Percentiles rank a stretch among this genome's conserved stretches.
These are phyloP conservation scores for Smittium mucronatum DNA, from an alignment of 371 early-diverging fungal species.

Conservation along the genomic window DNA sequence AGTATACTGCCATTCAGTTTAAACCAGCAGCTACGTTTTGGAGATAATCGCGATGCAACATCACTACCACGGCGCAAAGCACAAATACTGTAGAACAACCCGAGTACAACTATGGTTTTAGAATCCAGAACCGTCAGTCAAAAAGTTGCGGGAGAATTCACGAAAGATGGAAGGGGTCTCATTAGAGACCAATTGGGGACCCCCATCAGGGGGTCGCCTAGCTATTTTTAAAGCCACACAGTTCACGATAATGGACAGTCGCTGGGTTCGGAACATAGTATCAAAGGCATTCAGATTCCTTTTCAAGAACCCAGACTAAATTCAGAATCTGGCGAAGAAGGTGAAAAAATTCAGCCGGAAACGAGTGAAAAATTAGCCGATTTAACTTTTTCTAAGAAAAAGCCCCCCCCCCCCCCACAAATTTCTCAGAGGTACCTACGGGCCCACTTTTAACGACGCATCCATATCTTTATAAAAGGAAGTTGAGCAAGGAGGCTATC, in stretches of 20 bases:
- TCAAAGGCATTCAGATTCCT: neutral
- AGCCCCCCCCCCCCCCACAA: too few relatives aligned
- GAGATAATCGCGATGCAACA: neutral
- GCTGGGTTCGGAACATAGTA: constrained; percentile 1
- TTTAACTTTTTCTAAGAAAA: too few relatives aligned
- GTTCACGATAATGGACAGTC: neutral
- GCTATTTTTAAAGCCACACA: neutral
- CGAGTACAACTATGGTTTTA: too few relatives aligned
- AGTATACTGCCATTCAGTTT: neutral
- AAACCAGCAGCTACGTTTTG: neutral
- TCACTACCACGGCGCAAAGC: neutral
- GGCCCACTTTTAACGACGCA: neutral
- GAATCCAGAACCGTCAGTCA: neutral
- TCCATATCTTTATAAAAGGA: neutral
- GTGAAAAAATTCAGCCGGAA: too few relatives aligned
- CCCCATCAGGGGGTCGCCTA: neutral
- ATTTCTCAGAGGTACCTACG: too few relatives aligned
- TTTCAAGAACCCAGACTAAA: neutral
- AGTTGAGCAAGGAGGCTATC: neutral
- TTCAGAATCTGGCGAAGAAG: too few relatives aligned
- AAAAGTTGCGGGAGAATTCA: neutral
- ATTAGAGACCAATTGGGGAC: neutral
- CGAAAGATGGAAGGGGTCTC: neutral
- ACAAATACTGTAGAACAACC: neutral
- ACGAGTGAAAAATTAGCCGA: too few relatives aligned